These are phyloP conservation scores for Aschersonia sp. DNA, from an alignment of 2,329 filamentous ascomycete genomes.

Conservation along the genomic window DNA sequence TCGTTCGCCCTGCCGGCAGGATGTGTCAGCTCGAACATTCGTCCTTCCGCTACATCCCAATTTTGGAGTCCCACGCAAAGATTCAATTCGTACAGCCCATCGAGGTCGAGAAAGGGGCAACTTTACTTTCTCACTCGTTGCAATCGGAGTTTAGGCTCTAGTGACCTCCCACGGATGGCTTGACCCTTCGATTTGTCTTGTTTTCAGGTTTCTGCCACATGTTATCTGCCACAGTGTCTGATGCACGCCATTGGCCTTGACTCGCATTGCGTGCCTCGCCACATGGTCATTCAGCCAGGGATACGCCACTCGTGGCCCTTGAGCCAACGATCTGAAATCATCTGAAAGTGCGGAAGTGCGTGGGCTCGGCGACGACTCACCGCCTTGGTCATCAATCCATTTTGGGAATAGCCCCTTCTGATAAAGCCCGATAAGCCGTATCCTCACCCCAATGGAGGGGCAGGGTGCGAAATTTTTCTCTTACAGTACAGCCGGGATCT, in stretches of 20 bases:
- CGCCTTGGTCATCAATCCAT: conserved; percentile 5
- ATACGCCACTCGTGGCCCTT: not conserved
- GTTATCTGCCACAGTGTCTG: not conserved
- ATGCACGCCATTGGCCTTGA: not conserved
- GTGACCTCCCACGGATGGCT: too few species aligned
- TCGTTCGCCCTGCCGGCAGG: too few species aligned
- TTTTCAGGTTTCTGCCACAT: too few species aligned
- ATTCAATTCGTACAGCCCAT: too few species aligned
- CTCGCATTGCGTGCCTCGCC: not conserved
- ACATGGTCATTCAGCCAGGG: not conserved
- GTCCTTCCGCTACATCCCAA: too few species aligned
- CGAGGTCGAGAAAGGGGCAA: too few species aligned
- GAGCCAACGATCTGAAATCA: conserved; percentile 3
- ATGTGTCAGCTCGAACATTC: too few species aligned
- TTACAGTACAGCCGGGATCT: conserved; percentile 2
- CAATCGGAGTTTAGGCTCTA: too few species aligned
- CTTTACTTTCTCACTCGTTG: too few species aligned
- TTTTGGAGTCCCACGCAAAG: too few species aligned
- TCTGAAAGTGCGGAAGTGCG: conserved; percentile 3
- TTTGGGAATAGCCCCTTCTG: conserved; percentile 7
- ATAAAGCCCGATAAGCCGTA: conserved; percentile 11
- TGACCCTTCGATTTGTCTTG: too few species aligned
- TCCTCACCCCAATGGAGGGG: conserved; percentile 8
- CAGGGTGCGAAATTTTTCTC: conserved; percentile 10
- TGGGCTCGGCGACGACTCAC: conserved; percentile 5